Conservation (phyloP, 345 rosid species). For the Ailanthus altissimus region DNA sequence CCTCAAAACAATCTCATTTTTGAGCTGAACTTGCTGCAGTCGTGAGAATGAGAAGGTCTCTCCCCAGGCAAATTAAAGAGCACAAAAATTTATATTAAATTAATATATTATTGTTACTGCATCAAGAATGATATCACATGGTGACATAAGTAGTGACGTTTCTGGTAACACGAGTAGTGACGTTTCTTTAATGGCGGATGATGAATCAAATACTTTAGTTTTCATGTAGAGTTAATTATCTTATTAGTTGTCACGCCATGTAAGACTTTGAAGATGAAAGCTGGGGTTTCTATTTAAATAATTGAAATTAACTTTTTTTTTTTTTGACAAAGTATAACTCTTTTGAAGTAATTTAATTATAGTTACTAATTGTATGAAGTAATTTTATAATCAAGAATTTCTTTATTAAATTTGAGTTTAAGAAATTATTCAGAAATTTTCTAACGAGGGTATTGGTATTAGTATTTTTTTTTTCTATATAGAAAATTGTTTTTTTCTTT, state of each 20-base stretch:
- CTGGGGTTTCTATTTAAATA: background rate
- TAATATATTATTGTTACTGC: background rate
- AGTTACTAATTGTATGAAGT: background rate
- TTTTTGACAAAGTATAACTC: background rate
- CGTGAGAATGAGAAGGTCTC: background rate
- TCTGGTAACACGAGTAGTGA: background rate
- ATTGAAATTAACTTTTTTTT: background rate
- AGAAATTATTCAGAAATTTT: too few relatives aligned
- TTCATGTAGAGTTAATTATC: background rate
- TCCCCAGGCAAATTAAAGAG: background rate
- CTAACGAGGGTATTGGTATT: too few relatives aligned
- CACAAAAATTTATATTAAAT: background rate
- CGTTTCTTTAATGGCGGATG: background rate
- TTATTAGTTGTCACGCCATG: background rate
- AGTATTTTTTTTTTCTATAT: too few relatives aligned
- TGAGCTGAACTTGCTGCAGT: too few relatives aligned
- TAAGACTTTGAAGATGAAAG: background rate
- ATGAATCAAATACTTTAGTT: background rate
- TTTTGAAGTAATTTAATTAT: background rate
- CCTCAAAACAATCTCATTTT: too few relatives aligned
- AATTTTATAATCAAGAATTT: too few relatives aligned
- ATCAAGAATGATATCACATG: background rate
- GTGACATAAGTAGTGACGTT: background rate
- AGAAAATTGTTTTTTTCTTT: too few relatives aligned
- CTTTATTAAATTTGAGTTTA: too few relatives aligned